phyloP scores from a whole-genome alignment of 2,329 filamentous ascomycete genomes.

The Nothomitra cinnamomea region DNA sequence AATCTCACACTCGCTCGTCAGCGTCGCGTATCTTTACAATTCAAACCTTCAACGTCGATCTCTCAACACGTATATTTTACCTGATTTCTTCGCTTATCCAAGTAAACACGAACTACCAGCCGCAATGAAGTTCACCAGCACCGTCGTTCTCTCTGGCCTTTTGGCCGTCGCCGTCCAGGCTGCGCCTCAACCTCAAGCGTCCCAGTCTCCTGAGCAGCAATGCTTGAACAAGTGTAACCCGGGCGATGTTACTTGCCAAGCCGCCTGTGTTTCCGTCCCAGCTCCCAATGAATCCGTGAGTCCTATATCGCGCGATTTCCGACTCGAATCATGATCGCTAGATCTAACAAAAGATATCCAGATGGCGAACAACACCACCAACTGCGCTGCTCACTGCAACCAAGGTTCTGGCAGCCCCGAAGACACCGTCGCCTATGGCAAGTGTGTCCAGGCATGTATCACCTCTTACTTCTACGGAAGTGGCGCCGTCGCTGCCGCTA shows the following conservation, averaged over 20 bases:
- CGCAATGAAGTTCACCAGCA: background rate
- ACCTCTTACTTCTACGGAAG: background rate
- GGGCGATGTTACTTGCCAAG: conserved; percentile 4
- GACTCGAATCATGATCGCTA: background rate
- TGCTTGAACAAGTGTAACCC: background rate
- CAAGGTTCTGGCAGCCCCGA: conserved; percentile 2
- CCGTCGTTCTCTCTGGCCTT: background rate
- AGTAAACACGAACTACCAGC: background rate
- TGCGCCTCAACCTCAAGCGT: background rate
- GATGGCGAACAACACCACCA: conserved; percentile 5
- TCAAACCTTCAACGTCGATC: background rate
- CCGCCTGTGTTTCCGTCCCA: conserved; percentile 3
- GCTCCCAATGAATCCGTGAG: conserved; percentile 4
- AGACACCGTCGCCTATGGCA: conserved; percentile 1
- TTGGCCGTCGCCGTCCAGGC: conserved; percentile 3
- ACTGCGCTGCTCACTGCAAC: conserved; percentile 5
- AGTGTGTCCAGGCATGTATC: conserved; percentile 5
- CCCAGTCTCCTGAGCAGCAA: background rate
- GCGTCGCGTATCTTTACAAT: background rate
- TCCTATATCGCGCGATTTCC: background rate
- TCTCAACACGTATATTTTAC: background rate
- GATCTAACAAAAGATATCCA: background rate
- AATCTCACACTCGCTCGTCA: background rate
- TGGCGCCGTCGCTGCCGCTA: background rate
- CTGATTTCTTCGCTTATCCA: background rate